A percentile compares a stretch with the other conserved stretches of the same genome.
Conservation (phyloP, 129 eudicot species). For the Silybum marianum region DNA sequence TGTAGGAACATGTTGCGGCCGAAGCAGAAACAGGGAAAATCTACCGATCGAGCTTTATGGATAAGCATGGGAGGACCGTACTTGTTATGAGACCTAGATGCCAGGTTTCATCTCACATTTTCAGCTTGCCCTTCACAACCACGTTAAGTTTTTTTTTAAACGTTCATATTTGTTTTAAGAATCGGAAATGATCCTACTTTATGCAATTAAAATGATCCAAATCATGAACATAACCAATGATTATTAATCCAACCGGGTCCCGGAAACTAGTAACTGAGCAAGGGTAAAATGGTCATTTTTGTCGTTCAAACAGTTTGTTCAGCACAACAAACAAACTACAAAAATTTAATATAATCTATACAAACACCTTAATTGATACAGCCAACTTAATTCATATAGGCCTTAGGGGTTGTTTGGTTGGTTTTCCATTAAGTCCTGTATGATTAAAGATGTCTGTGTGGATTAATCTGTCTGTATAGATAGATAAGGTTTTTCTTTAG, state of each 20-base stretch:
- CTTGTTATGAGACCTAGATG: slow-evolving; percentile 91
- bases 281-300: not conserved
- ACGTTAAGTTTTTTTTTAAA: not conserved
- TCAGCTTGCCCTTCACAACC: not conserved
- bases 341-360: too few relatives aligned
- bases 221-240: not conserved
- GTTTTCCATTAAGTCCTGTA: too few relatives aligned
- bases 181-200: not conserved
- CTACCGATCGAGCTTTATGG: slow-evolving; percentile 67
- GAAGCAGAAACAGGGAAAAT: slow-evolving; percentile 95
- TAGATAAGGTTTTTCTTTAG: too few relatives aligned
- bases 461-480: too few relatives aligned
- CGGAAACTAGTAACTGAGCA: not conserved
- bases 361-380: too few relatives aligned
- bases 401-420: too few relatives aligned
- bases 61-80: slow-evolving; percentile 81
- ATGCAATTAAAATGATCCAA: not conserved
- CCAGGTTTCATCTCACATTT: slow-evolving; percentile 59
- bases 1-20: slow-evolving; percentile 70
- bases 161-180: not conserved
- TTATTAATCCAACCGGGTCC: not conserved
- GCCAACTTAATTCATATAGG: too few relatives aligned
- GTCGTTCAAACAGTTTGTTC: not conserved
- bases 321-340: not conserved
- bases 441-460: too few relatives aligned